Evolutionary conservation across 768 basidiomycete genomes (phyloP).

Genomic region (Lactifluus echinatus): DNA sequence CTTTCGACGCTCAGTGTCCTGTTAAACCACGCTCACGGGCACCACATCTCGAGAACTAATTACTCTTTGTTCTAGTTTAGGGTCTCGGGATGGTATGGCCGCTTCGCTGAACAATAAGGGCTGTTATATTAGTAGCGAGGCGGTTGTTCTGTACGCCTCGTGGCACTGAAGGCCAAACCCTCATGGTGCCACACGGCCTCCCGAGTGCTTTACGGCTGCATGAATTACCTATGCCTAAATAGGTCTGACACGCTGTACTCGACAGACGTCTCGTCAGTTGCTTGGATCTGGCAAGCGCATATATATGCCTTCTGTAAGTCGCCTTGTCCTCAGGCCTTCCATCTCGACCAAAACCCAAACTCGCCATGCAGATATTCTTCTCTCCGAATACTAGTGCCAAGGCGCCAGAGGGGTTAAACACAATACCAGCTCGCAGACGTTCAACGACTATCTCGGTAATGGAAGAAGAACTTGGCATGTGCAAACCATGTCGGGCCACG

Average conservation of each 20-base stretch:
- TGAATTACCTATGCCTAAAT: background rate
- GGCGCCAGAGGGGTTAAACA: background rate
- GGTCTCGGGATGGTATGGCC: too few species aligned
- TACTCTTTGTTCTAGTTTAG: too few species aligned
- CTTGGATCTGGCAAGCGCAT: background rate
- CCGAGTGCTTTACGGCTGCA: too few species aligned
- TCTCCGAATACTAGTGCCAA: background rate
- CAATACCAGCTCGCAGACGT: background rate
- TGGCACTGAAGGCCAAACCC: too few species aligned
- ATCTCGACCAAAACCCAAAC: background rate
- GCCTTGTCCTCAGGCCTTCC: background rate
- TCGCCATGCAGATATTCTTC: background rate
- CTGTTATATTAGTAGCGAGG: too few species aligned
- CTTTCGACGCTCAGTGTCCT: too few species aligned
- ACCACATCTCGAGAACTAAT: too few species aligned
- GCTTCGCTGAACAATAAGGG: too few species aligned
- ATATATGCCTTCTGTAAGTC: background rate
- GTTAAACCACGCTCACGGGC: too few species aligned
- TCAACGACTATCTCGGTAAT: slow-evolving; percentile 11
- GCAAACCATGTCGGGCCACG: background rate
- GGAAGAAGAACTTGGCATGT: slow-evolving; percentile 11
- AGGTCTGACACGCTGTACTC: background rate
- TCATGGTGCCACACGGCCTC: too few species aligned
- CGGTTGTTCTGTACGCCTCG: too few species aligned
- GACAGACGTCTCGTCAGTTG: background rate